phyloP scores from a whole-genome alignment of 139 green algal genomes.

The Chlorella sp. region DNA sequence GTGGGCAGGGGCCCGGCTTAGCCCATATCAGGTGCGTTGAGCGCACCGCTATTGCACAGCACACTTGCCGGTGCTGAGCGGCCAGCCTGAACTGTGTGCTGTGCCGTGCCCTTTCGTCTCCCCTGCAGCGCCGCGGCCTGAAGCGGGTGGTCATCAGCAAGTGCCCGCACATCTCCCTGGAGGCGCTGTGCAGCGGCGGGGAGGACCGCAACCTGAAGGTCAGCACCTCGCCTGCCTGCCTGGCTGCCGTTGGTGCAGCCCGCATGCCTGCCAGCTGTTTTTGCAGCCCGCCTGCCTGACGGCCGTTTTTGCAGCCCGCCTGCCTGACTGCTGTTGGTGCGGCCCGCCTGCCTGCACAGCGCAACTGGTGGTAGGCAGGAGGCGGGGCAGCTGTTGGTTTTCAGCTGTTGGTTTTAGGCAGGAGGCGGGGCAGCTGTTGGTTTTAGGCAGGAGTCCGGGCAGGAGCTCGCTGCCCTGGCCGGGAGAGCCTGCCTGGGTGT shows the following conservation, averaged over 20 bases:
- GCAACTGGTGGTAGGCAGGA: neutral
- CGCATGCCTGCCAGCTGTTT: neutral
- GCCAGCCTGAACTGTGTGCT: neutral
- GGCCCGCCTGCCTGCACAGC: neutral
- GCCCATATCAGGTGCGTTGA: too few species aligned
- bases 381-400: too few species aligned
- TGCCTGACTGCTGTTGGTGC: neutral
- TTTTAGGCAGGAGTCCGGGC: too few species aligned
- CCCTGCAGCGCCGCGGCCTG: conserved; percentile 6
- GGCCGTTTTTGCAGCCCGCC: neutral
- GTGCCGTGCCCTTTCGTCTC: neutral
- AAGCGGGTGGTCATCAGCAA: conserved; percentile 32
- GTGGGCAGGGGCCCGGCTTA: too few species aligned
- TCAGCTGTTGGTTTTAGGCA: too few species aligned
- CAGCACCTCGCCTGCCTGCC: neutral
- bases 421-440: too few species aligned
- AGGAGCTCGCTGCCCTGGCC: too few species aligned
- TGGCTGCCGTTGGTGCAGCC: too few species aligned
- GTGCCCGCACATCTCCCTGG: conserved; percentile 27
- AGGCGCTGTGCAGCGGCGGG: conserved; percentile 7
- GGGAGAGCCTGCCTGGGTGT: too few species aligned
- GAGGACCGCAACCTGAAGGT: neutral
- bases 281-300: neutral
- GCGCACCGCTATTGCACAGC: too few species aligned
- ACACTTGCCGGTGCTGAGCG: neutral